These are phyloP conservation scores for Hirsutella minnesotensis DNA, from an alignment of 2,329 filamentous ascomycete genomes.

Conservation along the genomic window DNA sequence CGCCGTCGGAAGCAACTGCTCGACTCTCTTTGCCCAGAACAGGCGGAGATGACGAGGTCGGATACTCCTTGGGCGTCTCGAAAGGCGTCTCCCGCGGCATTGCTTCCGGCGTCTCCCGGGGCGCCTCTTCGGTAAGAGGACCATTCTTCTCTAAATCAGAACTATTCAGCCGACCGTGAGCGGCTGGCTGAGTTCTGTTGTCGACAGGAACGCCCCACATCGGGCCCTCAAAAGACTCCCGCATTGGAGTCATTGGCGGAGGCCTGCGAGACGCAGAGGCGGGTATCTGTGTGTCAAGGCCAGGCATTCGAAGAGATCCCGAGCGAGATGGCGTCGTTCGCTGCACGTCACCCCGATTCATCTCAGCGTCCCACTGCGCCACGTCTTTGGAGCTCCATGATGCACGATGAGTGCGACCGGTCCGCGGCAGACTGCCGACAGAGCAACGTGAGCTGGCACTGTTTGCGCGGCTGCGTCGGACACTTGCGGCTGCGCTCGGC, in stretches of 20 bases:
- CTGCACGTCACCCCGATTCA: slow-evolving; percentile 17
- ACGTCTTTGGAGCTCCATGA: slow-evolving; percentile 43
- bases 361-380: slow-evolving; percentile 26
- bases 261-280: slow-evolving; percentile 7
- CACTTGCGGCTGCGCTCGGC: slow-evolving; percentile 3
- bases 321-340: slow-evolving; percentile 17
- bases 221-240: slow-evolving; percentile 12
- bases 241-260: slow-evolving; percentile 18
- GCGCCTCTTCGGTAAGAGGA: too few species aligned
- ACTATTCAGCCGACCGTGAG: neutral
- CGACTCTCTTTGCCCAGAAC: too few species aligned
- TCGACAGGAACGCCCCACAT: neutral
- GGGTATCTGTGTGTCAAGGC: slow-evolving; percentile 10
- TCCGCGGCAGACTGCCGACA: slow-evolving; percentile 34
- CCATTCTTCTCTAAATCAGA: too few species aligned
- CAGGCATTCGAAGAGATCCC: slow-evolving; percentile 18
- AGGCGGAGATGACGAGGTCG: too few species aligned
- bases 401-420: slow-evolving; percentile 33
- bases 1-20: too few species aligned
- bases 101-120: too few species aligned
- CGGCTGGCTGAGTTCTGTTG: neutral
- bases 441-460: slow-evolving; percentile 33
- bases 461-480: slow-evolving; percentile 26
- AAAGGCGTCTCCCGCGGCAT: too few species aligned
- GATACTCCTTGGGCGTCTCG: too few species aligned